phyloP scores from a whole-genome alignment of 441 rosid genomes.

The Theobroma grandiflorum region DNA sequence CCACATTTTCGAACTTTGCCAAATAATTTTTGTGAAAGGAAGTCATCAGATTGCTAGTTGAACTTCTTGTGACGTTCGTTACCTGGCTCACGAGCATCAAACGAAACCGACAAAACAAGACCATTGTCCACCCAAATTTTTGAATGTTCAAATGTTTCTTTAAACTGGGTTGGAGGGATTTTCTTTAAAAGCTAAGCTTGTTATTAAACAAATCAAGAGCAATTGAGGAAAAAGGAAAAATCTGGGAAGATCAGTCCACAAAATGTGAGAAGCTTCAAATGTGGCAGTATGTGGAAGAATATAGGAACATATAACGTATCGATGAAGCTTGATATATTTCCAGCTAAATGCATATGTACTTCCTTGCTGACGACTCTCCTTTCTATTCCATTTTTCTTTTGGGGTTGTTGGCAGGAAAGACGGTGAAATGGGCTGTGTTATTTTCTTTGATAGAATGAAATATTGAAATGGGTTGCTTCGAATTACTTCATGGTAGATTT shows the following conservation, averaged over 20 bases:
- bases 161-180: conserved; percentile 24
- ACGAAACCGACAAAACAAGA: conserved; percentile 19
- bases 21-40: not conserved
- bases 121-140: not conserved
- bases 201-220: not conserved
- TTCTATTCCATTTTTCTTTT: not conserved
- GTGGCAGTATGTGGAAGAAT: not conserved
- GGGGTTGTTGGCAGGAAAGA: not conserved
- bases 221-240: not conserved
- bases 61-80: not conserved
- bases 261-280: not conserved
- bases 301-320: not conserved
- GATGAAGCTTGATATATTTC: not conserved
- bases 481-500: not conserved
- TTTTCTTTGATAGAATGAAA: too few species aligned
- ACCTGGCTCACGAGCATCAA: not conserved
- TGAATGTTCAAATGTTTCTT: not conserved
- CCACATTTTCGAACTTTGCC: not conserved
- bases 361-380: not conserved
- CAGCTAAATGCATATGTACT: not conserved
- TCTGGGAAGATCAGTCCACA: not conserved
- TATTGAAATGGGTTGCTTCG: not conserved
- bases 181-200: too few species aligned
- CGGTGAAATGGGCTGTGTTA: not conserved
- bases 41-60: not conserved